Conservation (phyloP, 2,329 filamentous ascomycete genomes). For the Alternaria sp. region DNA sequence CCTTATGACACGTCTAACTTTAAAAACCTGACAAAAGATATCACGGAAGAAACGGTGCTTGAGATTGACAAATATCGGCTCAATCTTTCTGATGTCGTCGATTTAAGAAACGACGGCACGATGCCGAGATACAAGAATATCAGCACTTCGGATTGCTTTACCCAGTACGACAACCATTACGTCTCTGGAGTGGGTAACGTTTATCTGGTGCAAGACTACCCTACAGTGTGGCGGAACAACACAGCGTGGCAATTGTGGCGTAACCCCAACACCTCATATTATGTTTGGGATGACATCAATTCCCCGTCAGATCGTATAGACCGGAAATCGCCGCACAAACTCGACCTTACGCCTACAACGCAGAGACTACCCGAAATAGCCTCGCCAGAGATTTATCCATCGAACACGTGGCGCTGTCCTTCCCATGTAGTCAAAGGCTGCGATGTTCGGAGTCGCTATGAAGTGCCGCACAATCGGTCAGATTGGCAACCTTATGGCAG, state of each 20-base stretch:
- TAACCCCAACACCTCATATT: not conserved
- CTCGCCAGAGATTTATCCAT: slow-evolving; percentile 6
- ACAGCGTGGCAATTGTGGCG: not conserved
- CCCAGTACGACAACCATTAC: slow-evolving; percentile 16
- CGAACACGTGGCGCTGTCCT: slow-evolving; percentile 21
- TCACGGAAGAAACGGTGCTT: not conserved
- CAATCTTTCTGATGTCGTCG: not conserved
- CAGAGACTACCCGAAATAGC: not conserved
- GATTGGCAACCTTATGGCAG: slow-evolving; percentile 16
- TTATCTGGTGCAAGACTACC: slow-evolving; percentile 14
- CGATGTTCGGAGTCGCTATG: slow-evolving; percentile 2
- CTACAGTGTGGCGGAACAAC: slow-evolving; percentile 12
- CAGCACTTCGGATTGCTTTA: slow-evolving; percentile 14
- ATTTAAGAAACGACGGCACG: not conserved
- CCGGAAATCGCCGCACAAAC: not conserved
- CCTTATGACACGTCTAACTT: slow-evolving; percentile 15
- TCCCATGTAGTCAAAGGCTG: slow-evolving; percentile 7
- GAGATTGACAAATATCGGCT: not conserved
- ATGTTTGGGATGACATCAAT: not conserved
- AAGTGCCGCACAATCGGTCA: slow-evolving; percentile 9
- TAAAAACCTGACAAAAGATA: not conserved
- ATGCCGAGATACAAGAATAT: slow-evolving; percentile 4
- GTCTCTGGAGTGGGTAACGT: slow-evolving; percentile 17
- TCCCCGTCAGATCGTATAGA: not conserved
- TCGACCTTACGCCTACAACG: not conserved